These are phyloP conservation scores for Begonia loranthoides DNA, from an alignment of 306 rosid genomes.

Conservation along the genomic window DNA sequence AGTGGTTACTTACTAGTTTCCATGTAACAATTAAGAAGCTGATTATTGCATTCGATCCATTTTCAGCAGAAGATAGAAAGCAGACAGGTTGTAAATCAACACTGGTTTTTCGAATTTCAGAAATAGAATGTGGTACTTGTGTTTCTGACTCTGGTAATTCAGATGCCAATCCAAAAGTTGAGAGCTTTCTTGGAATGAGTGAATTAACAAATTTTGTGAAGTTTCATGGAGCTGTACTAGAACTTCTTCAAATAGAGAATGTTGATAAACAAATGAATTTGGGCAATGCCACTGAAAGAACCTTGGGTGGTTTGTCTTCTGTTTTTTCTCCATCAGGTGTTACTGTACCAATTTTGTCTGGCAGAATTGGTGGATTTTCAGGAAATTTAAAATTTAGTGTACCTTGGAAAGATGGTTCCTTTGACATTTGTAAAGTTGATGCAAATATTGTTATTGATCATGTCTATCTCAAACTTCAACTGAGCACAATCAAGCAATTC, in stretches of 20 bases:
- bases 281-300: conserved; percentile 20
- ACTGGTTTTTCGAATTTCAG: conserved; percentile 67
- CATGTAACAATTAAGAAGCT: conserved; percentile 46
- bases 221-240: conserved; percentile 69
- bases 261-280: conserved; percentile 13
- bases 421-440: conserved; percentile 73
- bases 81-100: conserved; percentile 16
- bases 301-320: conserved; percentile 24
- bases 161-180: conserved; percentile 27
- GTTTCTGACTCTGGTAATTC: conserved; percentile 54
- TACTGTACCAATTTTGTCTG: conserved; percentile 50
- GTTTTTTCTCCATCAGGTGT: conserved; percentile 23
- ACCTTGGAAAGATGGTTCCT: conserved; percentile 93
- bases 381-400: conserved; percentile 72
- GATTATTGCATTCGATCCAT: conserved; percentile 78
- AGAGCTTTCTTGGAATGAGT: conserved; percentile 66
- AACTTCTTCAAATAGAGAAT: conserved; percentile 54
- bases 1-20: conserved; percentile 76
- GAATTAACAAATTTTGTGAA: conserved; percentile 61
- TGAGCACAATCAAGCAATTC: conserved; percentile 61
- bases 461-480: conserved; percentile 59
- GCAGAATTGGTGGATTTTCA: conserved; percentile 68
- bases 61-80: conserved; percentile 23
- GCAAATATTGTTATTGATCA: conserved; percentile 71
- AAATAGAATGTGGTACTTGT: conserved; percentile 76